Conservation (phyloP, 2,329 filamentous ascomycete genomes). For the Spiromastix sp. region DNA sequence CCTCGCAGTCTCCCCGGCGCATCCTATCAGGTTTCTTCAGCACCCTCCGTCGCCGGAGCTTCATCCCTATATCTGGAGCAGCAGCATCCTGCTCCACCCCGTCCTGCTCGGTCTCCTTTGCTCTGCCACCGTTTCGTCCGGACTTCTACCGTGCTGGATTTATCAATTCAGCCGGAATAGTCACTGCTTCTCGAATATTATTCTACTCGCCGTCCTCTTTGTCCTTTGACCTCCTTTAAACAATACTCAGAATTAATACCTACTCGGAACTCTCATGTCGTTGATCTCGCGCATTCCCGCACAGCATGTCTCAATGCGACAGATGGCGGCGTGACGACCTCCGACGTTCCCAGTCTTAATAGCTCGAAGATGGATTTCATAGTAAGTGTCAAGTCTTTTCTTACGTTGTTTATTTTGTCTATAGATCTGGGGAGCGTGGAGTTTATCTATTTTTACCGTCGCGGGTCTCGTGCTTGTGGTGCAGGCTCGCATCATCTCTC, state of each 20-base stretch:
- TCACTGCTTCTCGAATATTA: no score
- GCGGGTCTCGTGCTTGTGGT: background rate
- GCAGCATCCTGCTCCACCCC: no score
- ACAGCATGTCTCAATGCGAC: conserved; percentile 18
- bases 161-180: background rate
- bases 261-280: background rate
- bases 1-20: no score
- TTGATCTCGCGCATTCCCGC: background rate
- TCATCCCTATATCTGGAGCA: no score
- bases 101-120: background rate
- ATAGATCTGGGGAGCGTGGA: no score
- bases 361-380: conserved; percentile 32
- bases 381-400: conserved; percentile 22
- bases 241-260: no score
- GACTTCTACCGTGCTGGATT: background rate
- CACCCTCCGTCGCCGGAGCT: no score
- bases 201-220: background rate
- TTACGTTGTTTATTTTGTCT: conserved; percentile 4
- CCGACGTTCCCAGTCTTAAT: background rate
- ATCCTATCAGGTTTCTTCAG: no score
- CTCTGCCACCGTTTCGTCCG: background rate
- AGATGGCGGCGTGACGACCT: conserved; percentile 3
- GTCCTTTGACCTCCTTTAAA: background rate
- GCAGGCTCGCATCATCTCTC: background rate
- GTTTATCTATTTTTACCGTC: background rate